Base-by-base conservation (phyloP, 2,329 filamentous ascomycete genomes). In the Zelopaecilomyces penicillatus region DNA sequence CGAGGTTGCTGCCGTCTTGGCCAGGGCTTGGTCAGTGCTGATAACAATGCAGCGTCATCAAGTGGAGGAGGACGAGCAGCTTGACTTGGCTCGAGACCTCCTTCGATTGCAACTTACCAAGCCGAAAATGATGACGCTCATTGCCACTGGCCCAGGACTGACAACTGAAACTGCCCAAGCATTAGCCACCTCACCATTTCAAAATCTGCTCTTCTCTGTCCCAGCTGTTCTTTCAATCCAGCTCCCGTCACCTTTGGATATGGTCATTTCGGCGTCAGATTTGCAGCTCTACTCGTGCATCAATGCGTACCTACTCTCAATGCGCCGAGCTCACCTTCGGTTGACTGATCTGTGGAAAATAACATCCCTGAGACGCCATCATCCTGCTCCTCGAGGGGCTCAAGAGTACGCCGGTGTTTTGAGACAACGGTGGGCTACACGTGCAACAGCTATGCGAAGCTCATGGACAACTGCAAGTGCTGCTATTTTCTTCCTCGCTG, bases 391-490 rank as follows among this genome's bases (percentile, higher is more conserved):
- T 3, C 69, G 70, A 30, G 71, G 73, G 31, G 82, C 83, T 1
- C 73, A 78, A 46, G 71, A 74, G 12, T 76, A 78, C 49, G 74
- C 87, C 11, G 69, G 68, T 28, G 67, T 76, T 26, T 74, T 85
- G 8, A 77, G 88, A 29, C 67, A 77, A 53, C 76, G 85, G 41
- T 78, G 82, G 52, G 78, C 79, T 28, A 60, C 68, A 11, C 76
- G 91, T 12, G 74, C 77, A 4, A 71, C 74, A 31, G 75, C 78
- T 1, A 85, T 95, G 74, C 80, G 93, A 11, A 84, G 82, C 50
- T 78, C 91, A 1, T 98, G 93, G 93, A 91, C 89, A 0, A 94
- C 87, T 0, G 84, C 85, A 54, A 89, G 86, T 57, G 86, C 89
- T 3, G 84, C 87, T 2, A 78, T 95, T 4, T 96, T 95, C 66